These are phyloP conservation scores for Eucalyptus cladocalyx DNA, from an alignment of 345 rosid genomes.

Conservation along the genomic window DNA sequence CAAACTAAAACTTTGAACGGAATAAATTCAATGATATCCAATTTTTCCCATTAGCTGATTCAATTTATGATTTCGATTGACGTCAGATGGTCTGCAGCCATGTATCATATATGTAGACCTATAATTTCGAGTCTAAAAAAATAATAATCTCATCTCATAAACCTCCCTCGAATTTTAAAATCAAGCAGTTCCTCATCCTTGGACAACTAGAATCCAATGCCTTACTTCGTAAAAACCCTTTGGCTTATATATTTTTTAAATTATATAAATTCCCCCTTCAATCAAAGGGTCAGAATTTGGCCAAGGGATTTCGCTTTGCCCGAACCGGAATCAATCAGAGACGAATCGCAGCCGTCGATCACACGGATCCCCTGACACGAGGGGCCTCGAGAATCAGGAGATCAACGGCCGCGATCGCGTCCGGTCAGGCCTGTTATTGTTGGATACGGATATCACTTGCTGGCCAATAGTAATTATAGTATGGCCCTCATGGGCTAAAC, in stretches of 20 bases:
- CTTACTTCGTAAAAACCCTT: background rate
- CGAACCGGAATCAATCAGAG: background rate
- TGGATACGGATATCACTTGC: background rate
- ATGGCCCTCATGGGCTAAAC: background rate
- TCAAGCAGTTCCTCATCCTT: background rate
- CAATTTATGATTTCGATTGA: background rate
- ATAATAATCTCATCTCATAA: background rate
- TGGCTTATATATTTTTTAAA: background rate
- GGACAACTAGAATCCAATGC: background rate
- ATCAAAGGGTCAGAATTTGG: background rate
- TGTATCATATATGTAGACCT: fast-evolving
- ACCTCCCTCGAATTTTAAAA: background rate
- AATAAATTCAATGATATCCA: background rate
- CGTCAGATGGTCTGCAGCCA: fast-evolving
- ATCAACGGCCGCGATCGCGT: background rate
- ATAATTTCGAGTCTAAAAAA: background rate
- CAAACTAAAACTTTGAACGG: background rate
- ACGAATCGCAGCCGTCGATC: background rate
- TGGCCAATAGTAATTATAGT: background rate
- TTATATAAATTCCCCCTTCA: background rate
- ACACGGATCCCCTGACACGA: background rate
- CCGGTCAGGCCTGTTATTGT: background rate
- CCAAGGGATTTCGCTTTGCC: background rate
- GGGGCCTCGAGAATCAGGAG: background rate
- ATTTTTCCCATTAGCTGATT: background rate